A percentile compares a stretch with the other conserved stretches of the same genome.
phyloP scores from a whole-genome alignment of 106 monocot species.

The Iris macrosiphon region DNA sequence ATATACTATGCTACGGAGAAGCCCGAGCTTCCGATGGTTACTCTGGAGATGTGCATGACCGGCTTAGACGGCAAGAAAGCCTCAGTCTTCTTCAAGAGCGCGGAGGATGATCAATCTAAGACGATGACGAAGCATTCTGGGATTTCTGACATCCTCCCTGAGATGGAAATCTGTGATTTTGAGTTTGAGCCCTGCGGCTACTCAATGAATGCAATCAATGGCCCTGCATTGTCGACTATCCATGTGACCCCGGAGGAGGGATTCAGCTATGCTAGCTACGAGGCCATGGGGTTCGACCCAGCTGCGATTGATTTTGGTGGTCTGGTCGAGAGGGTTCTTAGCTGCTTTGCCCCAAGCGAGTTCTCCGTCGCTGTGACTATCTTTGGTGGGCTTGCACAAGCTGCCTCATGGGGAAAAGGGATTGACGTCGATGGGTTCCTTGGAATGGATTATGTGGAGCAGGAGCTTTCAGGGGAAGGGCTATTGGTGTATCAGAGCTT shows the following conservation, averaged over 20 bases:
- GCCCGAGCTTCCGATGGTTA: slow-evolving; percentile 56
- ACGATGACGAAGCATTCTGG: slow-evolving; percentile 67
- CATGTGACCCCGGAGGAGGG: slow-evolving; percentile 88
- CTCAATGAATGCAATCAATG: slow-evolving; percentile 69
- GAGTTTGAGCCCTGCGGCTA: slow-evolving; percentile 89
- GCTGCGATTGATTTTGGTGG: slow-evolving; percentile 6
- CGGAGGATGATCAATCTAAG: slow-evolving; percentile 11
- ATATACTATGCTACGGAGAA: slow-evolving; percentile 69
- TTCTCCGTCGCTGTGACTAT: slow-evolving; percentile 41
- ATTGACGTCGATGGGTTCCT: slow-evolving; percentile 12
- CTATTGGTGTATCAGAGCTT: slow-evolving; percentile 30
- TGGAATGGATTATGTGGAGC: slow-evolving; percentile 13
- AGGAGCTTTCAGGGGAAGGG: slow-evolving; percentile 22
- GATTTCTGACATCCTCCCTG: slow-evolving; percentile 59
- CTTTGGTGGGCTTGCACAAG: slow-evolving; percentile 18
- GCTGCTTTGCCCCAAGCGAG: slow-evolving; percentile 24
- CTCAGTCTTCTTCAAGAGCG: slow-evolving; percentile 69
- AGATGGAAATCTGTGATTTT: slow-evolving; percentile 84
- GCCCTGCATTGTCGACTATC: slow-evolving; percentile 46
- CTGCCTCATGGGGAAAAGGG: slow-evolving; percentile 20
- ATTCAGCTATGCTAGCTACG: slow-evolving; percentile 84
- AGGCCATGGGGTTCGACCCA: slow-evolving; percentile 68
- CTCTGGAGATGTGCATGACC: slow-evolving; percentile 97
- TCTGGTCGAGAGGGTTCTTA: slow-evolving; percentile 43
- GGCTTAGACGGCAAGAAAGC: slow-evolving; percentile 44